Conservation (phyloP, 129 eudicot genomes). For the Tagetes patula region DNA sequence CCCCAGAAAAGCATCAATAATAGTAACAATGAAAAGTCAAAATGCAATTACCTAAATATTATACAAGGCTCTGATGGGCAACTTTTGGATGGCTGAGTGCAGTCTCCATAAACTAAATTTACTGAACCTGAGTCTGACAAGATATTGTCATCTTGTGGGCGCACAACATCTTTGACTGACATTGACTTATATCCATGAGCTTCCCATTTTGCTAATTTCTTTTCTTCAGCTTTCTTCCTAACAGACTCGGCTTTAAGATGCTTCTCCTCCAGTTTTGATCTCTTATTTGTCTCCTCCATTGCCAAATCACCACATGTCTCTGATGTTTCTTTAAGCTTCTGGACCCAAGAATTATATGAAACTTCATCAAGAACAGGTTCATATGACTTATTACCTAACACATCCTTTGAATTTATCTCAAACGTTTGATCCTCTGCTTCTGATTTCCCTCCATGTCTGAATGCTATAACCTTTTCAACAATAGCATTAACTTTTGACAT, state of each 20-base stretch:
- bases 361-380: conserved; percentile 77
- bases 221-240: conserved; percentile 79
- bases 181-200: conserved; percentile 74
- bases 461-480: conserved; percentile 62
- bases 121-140: conserved; percentile 68
- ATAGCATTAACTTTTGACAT: conserved; percentile 46
- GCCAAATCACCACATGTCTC: conserved; percentile 29
- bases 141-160: conserved; percentile 37
- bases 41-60: conserved; percentile 60
- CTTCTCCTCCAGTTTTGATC: conserved; percentile 55
- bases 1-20: neutral
- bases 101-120: conserved; percentile 88
- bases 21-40: neutral
- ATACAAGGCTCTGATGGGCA: conserved; percentile 65
- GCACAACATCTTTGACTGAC: conserved; percentile 48
- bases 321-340: conserved; percentile 70
- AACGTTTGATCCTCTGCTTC: conserved; percentile 38
- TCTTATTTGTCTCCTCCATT: conserved; percentile 46
- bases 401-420: conserved; percentile 47
- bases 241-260: conserved; percentile 60
- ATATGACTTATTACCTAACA: conserved; percentile 39
- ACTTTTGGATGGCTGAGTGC: conserved; percentile 69
- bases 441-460: conserved; percentile 48
- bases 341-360: conserved; percentile 79
- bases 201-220: conserved; percentile 86